These are phyloP conservation scores for Cubamyces lactineus DNA, from an alignment of 768 basidiomycete species.

Conservation along the genomic window DNA sequence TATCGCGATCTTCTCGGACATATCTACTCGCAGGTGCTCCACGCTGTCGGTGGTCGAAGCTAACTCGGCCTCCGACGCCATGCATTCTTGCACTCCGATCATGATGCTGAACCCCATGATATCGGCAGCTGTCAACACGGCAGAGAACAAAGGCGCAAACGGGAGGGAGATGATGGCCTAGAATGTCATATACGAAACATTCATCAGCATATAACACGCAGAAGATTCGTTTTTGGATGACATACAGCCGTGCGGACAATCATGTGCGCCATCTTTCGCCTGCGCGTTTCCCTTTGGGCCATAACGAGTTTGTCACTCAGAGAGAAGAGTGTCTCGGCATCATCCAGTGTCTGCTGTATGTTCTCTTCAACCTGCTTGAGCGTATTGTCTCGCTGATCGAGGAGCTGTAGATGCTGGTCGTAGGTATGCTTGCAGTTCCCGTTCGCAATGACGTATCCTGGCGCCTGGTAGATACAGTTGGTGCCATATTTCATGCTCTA, in stretches of 20 bases:
- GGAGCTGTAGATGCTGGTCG: neutral
- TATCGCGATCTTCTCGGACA: neutral
- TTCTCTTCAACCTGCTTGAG: neutral
- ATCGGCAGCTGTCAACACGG: neutral
- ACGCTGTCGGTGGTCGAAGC: neutral
- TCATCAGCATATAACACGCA: neutral
- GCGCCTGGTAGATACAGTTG: neutral
- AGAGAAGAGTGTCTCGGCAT: neutral
- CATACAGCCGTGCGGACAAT: slow-evolving; percentile 2
- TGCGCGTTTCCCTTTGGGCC: neutral
- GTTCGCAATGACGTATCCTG: neutral
- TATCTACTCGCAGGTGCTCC: neutral
- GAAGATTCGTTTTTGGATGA: neutral
- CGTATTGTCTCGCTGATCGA: neutral
- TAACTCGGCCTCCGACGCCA: neutral
- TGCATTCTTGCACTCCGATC: neutral
- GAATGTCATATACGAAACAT: too few species aligned
- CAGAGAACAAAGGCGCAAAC: slow-evolving; percentile 2
- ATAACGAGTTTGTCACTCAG: neutral
- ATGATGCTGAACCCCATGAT: neutral
- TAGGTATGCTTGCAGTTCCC: neutral
- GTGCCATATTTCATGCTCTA: neutral
- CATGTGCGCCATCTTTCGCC: neutral
- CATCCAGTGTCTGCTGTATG: neutral
- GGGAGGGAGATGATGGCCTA: slow-evolving; percentile 7